Conservation (phyloP, 352 stramenopile species). For the Phytophthora parvispora region DNA sequence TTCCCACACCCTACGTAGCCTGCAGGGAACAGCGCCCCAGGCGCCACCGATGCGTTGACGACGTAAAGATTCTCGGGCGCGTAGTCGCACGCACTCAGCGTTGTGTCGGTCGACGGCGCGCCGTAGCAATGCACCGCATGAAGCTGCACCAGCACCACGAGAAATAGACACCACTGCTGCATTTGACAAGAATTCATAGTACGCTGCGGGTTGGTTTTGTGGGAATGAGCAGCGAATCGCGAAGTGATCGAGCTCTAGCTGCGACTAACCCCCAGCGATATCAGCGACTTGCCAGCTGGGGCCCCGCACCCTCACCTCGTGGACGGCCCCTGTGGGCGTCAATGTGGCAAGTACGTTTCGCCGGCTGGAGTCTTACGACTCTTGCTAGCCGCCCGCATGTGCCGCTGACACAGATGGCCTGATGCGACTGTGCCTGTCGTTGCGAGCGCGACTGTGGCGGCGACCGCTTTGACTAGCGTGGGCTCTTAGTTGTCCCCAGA, state of each 20-base stretch:
- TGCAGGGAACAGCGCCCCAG: conserved; percentile 31
- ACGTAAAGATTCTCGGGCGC: conserved; percentile 41
- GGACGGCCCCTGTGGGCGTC: conserved; percentile 4
- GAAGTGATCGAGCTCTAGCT: conserved; percentile 17
- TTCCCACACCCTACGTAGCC: conserved; percentile 48
- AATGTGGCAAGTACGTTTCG: conserved; percentile 28
- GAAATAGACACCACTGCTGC: conserved; percentile 5
- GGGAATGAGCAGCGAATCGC: conserved; percentile 11
- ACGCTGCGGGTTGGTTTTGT: conserved; percentile 6
- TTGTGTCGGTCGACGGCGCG: conserved; percentile 11
- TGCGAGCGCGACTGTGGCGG: conserved; percentile 1
- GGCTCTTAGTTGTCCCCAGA: conserved; percentile 1
- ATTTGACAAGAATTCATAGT: conserved; percentile 14
- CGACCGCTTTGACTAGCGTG: conserved; percentile 3
- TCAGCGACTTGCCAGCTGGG: conserved; percentile 23
- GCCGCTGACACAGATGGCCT: conserved; percentile 19
- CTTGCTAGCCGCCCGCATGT: conserved; percentile 10
- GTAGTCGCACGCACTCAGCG: conserved; percentile 31
- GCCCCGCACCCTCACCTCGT: conserved; percentile 30
- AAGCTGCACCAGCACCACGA: conserved; percentile 14
- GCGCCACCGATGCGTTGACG: conserved; percentile 23
- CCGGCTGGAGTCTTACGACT: conserved; percentile 17
- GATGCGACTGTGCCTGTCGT: conserved; percentile 29
- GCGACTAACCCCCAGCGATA: conserved; percentile 4
- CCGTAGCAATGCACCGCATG: conserved; percentile 11